Evolutionary conservation across 225 moss, liverwort and hornwort genomes (phyloP).

Genomic region (Physcomitrium patens): DNA sequence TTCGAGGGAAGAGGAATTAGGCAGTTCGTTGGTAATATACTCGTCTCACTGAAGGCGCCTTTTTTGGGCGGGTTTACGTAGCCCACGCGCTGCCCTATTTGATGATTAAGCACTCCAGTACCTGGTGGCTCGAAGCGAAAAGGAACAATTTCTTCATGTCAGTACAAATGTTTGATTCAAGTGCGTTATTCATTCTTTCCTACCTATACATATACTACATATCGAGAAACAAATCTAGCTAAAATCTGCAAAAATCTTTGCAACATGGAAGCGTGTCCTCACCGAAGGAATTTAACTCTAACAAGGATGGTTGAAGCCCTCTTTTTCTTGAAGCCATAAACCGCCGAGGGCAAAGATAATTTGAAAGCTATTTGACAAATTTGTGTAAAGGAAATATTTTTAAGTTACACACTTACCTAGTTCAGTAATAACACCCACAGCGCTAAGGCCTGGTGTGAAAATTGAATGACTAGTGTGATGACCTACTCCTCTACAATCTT

Average conservation of each 20-base stretch:
- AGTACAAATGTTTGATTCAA: no score
- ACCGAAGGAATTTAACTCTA: not conserved
- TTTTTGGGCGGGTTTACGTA: conserved; percentile 47
- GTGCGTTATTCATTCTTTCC: no score
- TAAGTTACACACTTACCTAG: conserved; percentile 32
- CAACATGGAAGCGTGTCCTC: not conserved
- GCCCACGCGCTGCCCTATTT: conserved; percentile 54
- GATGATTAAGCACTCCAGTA: conserved; percentile 47
- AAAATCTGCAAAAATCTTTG: not conserved
- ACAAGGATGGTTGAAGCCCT: not conserved
- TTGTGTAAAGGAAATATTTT: not conserved
- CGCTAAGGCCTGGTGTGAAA: conserved; percentile 51
- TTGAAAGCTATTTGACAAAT: not conserved
- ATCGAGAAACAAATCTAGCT: not conserved
- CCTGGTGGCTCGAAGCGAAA: conserved; percentile 24
- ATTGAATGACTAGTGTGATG: conserved; percentile 34
- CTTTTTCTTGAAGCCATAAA: no score
- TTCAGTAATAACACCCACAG: conserved; percentile 56
- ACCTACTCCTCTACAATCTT: conserved; percentile 31
- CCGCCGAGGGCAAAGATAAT: not conserved
- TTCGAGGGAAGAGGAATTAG: conserved; percentile 44
- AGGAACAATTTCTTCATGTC: no score
- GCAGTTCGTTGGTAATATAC: conserved; percentile 35
- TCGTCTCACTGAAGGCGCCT: conserved; percentile 53
- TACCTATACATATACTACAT: no score